These are phyloP conservation scores for Porogramme epimiltina DNA, from an alignment of 1,284 basidiomycete genomes.

Conservation along the genomic window DNA sequence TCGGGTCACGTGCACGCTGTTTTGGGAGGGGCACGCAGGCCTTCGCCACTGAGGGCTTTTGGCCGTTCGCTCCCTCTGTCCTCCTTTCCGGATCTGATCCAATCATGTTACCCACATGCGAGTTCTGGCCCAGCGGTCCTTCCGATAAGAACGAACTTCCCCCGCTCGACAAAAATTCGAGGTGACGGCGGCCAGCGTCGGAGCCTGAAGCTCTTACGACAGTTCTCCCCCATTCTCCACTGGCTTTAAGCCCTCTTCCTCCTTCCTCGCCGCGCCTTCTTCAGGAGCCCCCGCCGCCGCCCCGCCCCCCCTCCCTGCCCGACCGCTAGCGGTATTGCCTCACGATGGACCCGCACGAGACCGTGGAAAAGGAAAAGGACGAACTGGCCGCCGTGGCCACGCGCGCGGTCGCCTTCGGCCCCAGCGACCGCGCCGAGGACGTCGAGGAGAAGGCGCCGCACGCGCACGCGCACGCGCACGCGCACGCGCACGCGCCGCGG, in stretches of 20 bases:
- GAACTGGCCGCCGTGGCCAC: slow-evolving; percentile 24
- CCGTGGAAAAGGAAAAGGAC: slow-evolving; percentile 23
- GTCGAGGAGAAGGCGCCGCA: slow-evolving; percentile 43
- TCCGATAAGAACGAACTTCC: slow-evolving; percentile 23
- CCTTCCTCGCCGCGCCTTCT: not conserved
- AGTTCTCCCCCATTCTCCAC: slow-evolving; percentile 3
- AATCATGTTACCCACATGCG: slow-evolving; percentile 33
- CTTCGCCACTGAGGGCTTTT: slow-evolving; percentile 35
- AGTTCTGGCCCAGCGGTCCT: slow-evolving; percentile 4
- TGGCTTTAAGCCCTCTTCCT: slow-evolving; percentile 7
- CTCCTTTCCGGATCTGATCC: slow-evolving; percentile 20
- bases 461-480: slow-evolving; percentile 24
- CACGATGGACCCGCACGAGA: slow-evolving; percentile 20
- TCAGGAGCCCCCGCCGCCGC: not conserved
- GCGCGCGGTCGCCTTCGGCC: slow-evolving; percentile 46
- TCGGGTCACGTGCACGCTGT: slow-evolving; percentile 17
- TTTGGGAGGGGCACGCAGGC: slow-evolving; percentile 1
- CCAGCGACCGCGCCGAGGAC: slow-evolving; percentile 39
- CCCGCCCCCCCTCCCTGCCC: slow-evolving; percentile 5
- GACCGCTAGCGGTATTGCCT: not conserved
- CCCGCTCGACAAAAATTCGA: slow-evolving; percentile 3
- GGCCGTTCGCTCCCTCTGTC: slow-evolving; percentile 33
- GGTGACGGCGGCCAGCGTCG: not conserved
- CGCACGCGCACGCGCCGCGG: slow-evolving; percentile 37
- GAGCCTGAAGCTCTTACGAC: slow-evolving; percentile 7